These are phyloP conservation scores for Kazachstania kunashirensis DNA, from an alignment of 805 yeast species.

Conservation along the genomic window DNA sequence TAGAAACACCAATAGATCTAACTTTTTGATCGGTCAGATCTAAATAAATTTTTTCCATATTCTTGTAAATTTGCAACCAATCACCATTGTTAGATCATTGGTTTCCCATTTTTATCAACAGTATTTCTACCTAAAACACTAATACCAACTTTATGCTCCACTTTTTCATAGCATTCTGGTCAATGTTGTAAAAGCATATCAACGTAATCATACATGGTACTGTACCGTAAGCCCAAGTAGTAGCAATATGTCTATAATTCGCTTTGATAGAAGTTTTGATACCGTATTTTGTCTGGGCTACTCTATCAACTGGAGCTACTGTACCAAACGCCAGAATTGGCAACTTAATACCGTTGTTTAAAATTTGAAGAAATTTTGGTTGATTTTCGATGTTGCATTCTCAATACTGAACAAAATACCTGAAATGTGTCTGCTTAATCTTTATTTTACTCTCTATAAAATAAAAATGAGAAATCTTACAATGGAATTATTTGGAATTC, in stretches of 20 bases:
- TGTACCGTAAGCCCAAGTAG: conserved; percentile 61
- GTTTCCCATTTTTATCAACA: conserved; percentile 29
- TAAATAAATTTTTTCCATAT: conserved; percentile 32
- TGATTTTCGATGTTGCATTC: conserved; percentile 24
- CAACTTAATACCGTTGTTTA: conserved; percentile 48
- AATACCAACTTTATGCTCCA: conserved; percentile 17
- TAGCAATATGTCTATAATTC: conserved; percentile 67
- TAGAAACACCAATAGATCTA: conserved; percentile 51
- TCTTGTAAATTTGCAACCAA: conserved; percentile 44
- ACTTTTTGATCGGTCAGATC: conserved; percentile 35
- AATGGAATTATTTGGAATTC: too few species aligned
- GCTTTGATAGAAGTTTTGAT: conserved; percentile 51
- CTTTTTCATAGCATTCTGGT: conserved; percentile 45
- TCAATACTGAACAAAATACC: too few species aligned
- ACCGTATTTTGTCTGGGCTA: conserved; percentile 39
- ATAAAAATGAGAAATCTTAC: too few species aligned
- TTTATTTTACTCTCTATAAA: too few species aligned
- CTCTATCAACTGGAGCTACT: conserved; percentile 41
- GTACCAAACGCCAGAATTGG: conserved; percentile 69
- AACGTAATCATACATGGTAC: conserved; percentile 68
- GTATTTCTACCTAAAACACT: conserved; percentile 17
- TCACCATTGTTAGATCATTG: conserved; percentile 33
- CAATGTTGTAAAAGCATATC: conserved; percentile 73
- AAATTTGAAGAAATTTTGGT: conserved; percentile 36
- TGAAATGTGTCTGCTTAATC: too few species aligned